Percentiles rank a stretch among this genome's conserved stretches.
These are phyloP conservation scores for Pulveroboletus frians DNA, from an alignment of 768 basidiomycete genomes.

Conservation along the genomic window DNA sequence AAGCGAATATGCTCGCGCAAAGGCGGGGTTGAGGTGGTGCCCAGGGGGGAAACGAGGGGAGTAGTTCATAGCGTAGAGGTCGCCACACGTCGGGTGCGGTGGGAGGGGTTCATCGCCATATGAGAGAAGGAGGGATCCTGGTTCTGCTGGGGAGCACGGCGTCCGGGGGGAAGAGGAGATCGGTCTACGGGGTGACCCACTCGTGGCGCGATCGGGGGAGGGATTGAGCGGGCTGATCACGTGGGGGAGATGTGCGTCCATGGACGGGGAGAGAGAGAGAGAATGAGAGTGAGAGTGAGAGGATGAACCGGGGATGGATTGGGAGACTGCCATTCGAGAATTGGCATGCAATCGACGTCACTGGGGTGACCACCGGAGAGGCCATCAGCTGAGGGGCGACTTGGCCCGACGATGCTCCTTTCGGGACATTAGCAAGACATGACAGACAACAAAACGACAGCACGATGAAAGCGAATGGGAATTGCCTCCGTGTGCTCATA, in stretches of 20 bases:
- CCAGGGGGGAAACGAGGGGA: slow-evolving; percentile 54
- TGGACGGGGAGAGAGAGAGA: background rate
- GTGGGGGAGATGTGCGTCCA: background rate
- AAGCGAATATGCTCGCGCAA: slow-evolving; percentile 55
- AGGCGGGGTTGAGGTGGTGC: slow-evolving; percentile 56
- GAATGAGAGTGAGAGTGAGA: background rate
- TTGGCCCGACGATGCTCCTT: slow-evolving; percentile 19
- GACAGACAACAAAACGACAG: slow-evolving; percentile 1
- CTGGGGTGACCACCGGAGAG: background rate
- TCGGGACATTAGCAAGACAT: slow-evolving; percentile 13
- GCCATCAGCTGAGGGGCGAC: slow-evolving; percentile 8
- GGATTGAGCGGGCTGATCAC: background rate
- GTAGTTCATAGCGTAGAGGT: slow-evolving; percentile 25
- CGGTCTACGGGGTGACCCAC: background rate
- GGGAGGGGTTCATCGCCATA: slow-evolving; percentile 2
- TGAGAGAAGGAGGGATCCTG: slow-evolving; percentile 24
- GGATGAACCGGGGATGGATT: background rate
- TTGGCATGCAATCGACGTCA: slow-evolving; percentile 18
- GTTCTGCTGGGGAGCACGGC: background rate
- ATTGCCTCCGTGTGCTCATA: background rate
- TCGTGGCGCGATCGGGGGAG: background rate
- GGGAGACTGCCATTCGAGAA: slow-evolving; percentile 8
- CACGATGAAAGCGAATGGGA: background rate
- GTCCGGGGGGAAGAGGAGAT: background rate
- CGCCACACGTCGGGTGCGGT: background rate